Percentiles rank a stretch among this genome's conserved stretches.
Evolutionary conservation across 2,329 filamentous ascomycete genomes (phyloP).

Genomic region (Fusarium napiforme): DNA sequence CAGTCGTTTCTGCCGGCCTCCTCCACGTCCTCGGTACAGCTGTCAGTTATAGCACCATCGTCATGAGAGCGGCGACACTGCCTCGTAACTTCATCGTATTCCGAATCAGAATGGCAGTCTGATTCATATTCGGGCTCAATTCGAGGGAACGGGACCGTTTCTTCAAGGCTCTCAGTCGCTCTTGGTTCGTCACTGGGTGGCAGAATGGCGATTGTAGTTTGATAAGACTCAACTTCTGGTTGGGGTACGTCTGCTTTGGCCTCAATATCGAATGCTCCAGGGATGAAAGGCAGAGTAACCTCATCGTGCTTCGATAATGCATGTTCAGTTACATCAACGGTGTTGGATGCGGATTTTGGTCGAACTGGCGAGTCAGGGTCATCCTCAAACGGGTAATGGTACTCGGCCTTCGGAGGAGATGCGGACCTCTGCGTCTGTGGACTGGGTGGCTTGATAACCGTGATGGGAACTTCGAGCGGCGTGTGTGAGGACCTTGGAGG

Average conservation of each 20-base stretch:
- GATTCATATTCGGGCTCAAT: slow-evolving; percentile 52
- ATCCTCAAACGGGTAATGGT: slow-evolving; percentile 64
- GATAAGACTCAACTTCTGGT: slow-evolving; percentile 41
- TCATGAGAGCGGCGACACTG: slow-evolving; percentile 44
- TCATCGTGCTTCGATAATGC: slow-evolving; percentile 12
- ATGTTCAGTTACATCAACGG: slow-evolving; percentile 38
- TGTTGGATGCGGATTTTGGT: slow-evolving; percentile 4
- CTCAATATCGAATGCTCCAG: slow-evolving; percentile 50
- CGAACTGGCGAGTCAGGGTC: slow-evolving; percentile 48
- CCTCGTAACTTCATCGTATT: slow-evolving; percentile 40
- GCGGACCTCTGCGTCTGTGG: slow-evolving; percentile 40
- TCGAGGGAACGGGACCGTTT: slow-evolving; percentile 49
- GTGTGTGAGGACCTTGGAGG: slow-evolving; percentile 53
- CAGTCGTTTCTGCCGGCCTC: slow-evolving; percentile 46
- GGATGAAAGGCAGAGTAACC: slow-evolving; percentile 30
- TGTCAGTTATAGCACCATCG: slow-evolving; percentile 50
- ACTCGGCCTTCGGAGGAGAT: slow-evolving; percentile 53
- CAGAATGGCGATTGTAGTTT: slow-evolving; percentile 62
- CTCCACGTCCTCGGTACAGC: slow-evolving; percentile 51
- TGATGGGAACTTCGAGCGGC: slow-evolving; percentile 41
- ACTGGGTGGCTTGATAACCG: slow-evolving; percentile 45
- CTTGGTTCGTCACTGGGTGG: slow-evolving; percentile 50
- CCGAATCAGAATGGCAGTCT: slow-evolving; percentile 53
- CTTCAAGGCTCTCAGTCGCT: slow-evolving; percentile 19
- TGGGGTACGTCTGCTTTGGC: slow-evolving; percentile 49